Conservation (phyloP, 2,329 filamentous ascomycete genomes). For the Emydomyces testavorans region DNA sequence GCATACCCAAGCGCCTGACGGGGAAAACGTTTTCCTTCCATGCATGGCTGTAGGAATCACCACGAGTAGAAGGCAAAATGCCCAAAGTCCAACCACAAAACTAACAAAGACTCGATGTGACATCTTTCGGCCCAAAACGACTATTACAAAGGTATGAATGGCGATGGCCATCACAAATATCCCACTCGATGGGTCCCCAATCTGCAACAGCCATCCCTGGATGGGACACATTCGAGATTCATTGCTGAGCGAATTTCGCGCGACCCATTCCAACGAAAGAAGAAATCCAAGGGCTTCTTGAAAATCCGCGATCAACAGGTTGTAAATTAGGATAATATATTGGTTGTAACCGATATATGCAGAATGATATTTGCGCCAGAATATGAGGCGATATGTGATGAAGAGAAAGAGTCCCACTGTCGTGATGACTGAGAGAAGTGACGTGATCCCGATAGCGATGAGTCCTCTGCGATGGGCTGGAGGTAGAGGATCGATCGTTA, state of each 20-base stretch:
- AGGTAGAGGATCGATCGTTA: slow-evolving; percentile 28
- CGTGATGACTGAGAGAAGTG: slow-evolving; percentile 38
- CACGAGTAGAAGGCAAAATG: slow-evolving; percentile 36
- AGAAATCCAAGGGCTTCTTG: slow-evolving; percentile 42
- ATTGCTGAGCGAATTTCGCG: slow-evolving; percentile 34
- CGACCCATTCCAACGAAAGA: slow-evolving; percentile 40
- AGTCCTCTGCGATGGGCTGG: slow-evolving; percentile 31
- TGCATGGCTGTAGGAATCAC: slow-evolving; percentile 37
- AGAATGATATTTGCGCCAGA: slow-evolving; percentile 39
- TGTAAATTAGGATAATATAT: slow-evolving; percentile 45
- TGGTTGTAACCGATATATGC: slow-evolving; percentile 45
- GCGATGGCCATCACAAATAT: slow-evolving; percentile 45
- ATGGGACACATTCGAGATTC: slow-evolving; percentile 38
- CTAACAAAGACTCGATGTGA: slow-evolving; percentile 36
- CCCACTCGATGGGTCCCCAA: slow-evolving; percentile 43
- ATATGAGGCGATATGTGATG: slow-evolving; percentile 42
- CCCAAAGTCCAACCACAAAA: slow-evolving; percentile 38
- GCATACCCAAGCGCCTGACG: slow-evolving; percentile 43
- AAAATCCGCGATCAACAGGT: slow-evolving; percentile 43
- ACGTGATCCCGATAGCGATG: slow-evolving; percentile 38
- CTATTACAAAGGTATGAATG: slow-evolving; percentile 42
- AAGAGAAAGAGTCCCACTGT: slow-evolving; percentile 36
- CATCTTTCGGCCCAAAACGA: slow-evolving; percentile 39
- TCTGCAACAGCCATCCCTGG: slow-evolving; percentile 43
- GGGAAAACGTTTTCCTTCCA: slow-evolving; percentile 35